Evolutionary conservation across 2,329 filamentous ascomycete genomes (phyloP), one percentile per base, ranked within the genome.

Genomic region (Cryphonectria carpinicola): DNA sequence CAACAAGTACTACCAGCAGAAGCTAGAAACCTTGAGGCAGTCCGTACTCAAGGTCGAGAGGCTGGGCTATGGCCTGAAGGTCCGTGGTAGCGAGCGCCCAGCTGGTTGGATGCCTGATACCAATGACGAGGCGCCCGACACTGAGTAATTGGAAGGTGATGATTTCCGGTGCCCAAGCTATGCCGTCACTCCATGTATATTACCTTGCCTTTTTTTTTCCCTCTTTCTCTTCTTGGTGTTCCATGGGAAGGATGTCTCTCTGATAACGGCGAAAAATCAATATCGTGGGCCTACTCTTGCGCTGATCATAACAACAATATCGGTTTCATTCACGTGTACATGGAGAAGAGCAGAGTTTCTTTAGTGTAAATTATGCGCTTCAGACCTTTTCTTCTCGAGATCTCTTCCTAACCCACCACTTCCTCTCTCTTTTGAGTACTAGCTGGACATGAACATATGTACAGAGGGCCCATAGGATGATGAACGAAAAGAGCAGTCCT

Each of bases 41-140:
- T 97, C 94, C 79, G 94, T 99, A 37, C 90, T 92, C 78, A 99
- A 99, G 85, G 96, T 99, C 14, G 96, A 99, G 86, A 90, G 89
- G 74, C 88, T 95, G 35, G 90, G 94, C 41, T 99, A 98, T 80
- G 94, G 94, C 4, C 88, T 98, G 75, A 89, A 92, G 41, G 93
- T 99, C 32, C 86, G 96, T 67, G 95, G 95, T 0, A 93, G 91
- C 67, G 96, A 99, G 84, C 84, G 94, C 73, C 95, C 95, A 0
- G 93, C 92, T 78, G 95, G 95, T 0, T 98, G 95, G 95, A 88
- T 96, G 78, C 95, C 95, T 4, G 95, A 97, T 78, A 80, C 93
- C 78, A 78, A 78, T 17, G 79, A 81, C 54, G 74, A 73, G 19
- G 39, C 37, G 22, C 68, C 66, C n/a, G 61, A 43, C 25, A 46